A percentile compares a stretch with the other conserved stretches of the same genome.
phyloP scores from a whole-genome alignment of 768 basidiomycete species.

The Agrocybe chaxingu region DNA sequence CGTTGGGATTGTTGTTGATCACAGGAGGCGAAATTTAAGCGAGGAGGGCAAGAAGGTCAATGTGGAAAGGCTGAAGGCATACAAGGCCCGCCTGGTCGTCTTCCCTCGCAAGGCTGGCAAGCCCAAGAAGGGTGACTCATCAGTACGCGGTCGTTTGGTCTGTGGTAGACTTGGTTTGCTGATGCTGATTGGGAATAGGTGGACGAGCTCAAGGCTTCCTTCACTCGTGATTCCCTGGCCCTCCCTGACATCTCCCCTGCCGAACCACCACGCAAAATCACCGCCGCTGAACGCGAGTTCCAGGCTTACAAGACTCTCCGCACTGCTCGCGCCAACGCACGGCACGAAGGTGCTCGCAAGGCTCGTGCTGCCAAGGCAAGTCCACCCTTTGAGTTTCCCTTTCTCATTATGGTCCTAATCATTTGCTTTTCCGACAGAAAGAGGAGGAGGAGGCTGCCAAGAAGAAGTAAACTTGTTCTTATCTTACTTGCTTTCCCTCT shows the following conservation, averaged over 20 bases:
- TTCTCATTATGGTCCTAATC: conserved; percentile 7
- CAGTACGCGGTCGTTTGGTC: conserved; percentile 48
- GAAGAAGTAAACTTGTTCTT: conserved; percentile 65
- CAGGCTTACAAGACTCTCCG: conserved; percentile 89
- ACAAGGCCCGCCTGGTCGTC: conserved; percentile 90
- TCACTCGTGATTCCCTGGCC: conserved; percentile 63
- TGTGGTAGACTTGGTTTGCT: not conserved
- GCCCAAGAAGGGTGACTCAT: conserved; percentile 93
- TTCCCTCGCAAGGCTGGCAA: conserved; percentile 96
- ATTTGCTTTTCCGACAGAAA: conserved; percentile 45
- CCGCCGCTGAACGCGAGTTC: conserved; percentile 84
- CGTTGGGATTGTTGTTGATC: conserved; percentile 94
- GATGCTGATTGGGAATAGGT: conserved; percentile 41
- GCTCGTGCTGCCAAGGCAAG: conserved; percentile 80
- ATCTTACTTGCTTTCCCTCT: conserved; percentile 22
- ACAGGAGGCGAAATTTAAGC: conserved; percentile 92
- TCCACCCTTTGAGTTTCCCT: conserved; percentile 8
- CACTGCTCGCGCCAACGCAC: conserved; percentile 71
- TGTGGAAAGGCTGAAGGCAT: conserved; percentile 89
- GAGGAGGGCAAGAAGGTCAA: conserved; percentile 97
- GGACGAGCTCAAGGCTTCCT: conserved; percentile 76
- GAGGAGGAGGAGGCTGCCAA: conserved; percentile 91
- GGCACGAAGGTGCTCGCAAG: conserved; percentile 88
- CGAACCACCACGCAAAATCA: conserved; percentile 92
- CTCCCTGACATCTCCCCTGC: conserved; percentile 65